Evolutionary conservation across 2,329 filamentous ascomycete genomes (phyloP).

Genomic region (Seiridium cupressi): DNA sequence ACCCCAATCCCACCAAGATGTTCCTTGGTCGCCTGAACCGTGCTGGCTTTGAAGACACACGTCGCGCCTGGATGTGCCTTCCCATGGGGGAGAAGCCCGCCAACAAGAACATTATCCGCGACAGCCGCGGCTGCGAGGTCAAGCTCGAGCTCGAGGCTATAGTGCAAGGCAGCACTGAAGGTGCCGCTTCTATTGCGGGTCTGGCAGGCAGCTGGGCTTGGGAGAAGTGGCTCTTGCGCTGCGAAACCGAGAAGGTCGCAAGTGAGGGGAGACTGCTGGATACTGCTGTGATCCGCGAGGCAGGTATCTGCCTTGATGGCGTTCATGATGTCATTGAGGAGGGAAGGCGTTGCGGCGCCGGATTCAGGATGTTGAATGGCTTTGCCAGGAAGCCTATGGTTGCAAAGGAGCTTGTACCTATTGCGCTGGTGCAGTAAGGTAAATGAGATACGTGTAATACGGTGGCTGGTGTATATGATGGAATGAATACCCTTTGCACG

Average conservation of each 20-base stretch:
- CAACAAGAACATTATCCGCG: constrained; percentile 24
- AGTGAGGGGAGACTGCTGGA: constrained; percentile 63
- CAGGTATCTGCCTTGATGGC: constrained; percentile 58
- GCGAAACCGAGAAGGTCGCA: constrained; percentile 77
- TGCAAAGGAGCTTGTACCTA: constrained; percentile 6
- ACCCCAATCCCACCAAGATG: constrained; percentile 76
- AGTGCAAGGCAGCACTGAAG: constrained; percentile 66
- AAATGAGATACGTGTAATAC: not conserved
- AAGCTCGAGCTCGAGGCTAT: constrained; percentile 60
- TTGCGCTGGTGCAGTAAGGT: constrained; percentile 5
- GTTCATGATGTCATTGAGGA: constrained; percentile 63
- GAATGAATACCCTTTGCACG: not conserved
- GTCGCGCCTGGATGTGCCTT: constrained; percentile 84
- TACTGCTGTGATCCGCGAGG: constrained; percentile 50
- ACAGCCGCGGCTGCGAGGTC: constrained; percentile 35
- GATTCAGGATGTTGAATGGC: constrained; percentile 61
- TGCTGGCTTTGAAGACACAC: constrained; percentile 76
- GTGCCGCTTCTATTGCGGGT: constrained; percentile 73
- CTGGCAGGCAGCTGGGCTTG: constrained; percentile 85
- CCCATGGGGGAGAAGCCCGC: constrained; percentile 67
- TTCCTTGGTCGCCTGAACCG: constrained; percentile 74
- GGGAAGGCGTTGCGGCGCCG: constrained; percentile 56
- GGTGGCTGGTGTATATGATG: not conserved
- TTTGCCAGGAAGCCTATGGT: constrained; percentile 60
- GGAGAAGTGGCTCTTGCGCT: constrained; percentile 93